These are phyloP conservation scores for Heracleum sosnowskyi DNA, from an alignment of 129 eudicot genomes.

Conservation along the genomic window DNA sequence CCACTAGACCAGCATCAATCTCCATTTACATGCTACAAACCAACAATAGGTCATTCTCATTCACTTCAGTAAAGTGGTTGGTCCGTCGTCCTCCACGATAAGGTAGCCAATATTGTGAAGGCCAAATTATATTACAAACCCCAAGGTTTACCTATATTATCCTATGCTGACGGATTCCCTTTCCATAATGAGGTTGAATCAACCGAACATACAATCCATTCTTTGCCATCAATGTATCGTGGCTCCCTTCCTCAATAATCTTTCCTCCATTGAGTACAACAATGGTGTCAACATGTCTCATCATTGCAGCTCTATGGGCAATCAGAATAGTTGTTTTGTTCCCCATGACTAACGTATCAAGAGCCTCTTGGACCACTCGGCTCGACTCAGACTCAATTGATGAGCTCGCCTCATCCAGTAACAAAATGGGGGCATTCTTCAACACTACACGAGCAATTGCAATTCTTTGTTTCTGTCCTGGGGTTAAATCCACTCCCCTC, in stretches of 20 bases:
- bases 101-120: not conserved
- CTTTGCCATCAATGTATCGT: constrained; percentile 64
- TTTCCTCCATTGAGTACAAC: constrained; percentile 92
- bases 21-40: not conserved
- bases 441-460: constrained; percentile 89
- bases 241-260: constrained; percentile 88
- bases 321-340: constrained; percentile 86
- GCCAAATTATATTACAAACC: not conserved
- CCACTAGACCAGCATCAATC: constrained; percentile 16
- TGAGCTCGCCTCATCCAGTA: constrained; percentile 94
- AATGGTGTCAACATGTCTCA: constrained; percentile 91
- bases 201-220: constrained; percentile 82
- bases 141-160: constrained; percentile 25
- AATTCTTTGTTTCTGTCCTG: constrained; percentile 94
- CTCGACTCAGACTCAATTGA: constrained; percentile 93
- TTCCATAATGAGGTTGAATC: constrained; percentile 94
- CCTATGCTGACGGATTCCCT: constrained; percentile 84
- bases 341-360: constrained; percentile 88
- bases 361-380: constrained; percentile 95
- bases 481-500: constrained; percentile 94
- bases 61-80: not conserved
- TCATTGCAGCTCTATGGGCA: constrained; percentile 96
- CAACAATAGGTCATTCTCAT: constrained; percentile 3
- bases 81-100: not conserved
- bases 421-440: constrained; percentile 84